Conservation (phyloP, 73 alveolate species). For the Paramecium sexaurelia region DNA sequence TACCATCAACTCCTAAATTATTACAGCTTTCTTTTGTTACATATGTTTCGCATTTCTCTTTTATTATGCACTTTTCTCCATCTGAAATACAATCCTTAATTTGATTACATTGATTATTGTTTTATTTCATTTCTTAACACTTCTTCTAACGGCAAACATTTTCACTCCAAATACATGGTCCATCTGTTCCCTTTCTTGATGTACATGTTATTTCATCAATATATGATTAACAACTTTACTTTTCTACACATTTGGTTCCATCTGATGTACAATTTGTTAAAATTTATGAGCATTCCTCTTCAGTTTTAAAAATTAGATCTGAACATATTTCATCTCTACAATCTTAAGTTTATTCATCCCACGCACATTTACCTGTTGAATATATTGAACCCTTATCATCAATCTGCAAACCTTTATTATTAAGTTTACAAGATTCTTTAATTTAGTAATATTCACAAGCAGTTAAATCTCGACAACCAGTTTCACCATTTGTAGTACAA, state of each 20-base stretch:
- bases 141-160: background rate
- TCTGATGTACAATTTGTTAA: background rate
- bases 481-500: background rate
- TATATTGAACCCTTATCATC: background rate
- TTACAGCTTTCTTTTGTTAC: background rate
- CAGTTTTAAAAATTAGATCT: background rate
- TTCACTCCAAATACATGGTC: background rate
- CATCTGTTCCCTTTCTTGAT: background rate
- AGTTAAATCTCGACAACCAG: background rate
- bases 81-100: background rate
- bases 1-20: conserved; percentile 1
- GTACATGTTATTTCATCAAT: background rate
- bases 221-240: background rate
- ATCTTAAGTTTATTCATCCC: background rate
- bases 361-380: background rate
- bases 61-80: conserved; percentile 1
- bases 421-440: background rate
- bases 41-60: background rate
- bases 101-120: background rate
- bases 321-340: background rate
- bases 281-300: background rate
- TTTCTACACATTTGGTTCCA: background rate
- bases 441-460: background rate
- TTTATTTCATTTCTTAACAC: background rate
- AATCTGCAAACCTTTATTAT: background rate